Conservation (phyloP, 2,329 filamentous ascomycete genomes). For the Teratosphaeriaceae sp. region DNA sequence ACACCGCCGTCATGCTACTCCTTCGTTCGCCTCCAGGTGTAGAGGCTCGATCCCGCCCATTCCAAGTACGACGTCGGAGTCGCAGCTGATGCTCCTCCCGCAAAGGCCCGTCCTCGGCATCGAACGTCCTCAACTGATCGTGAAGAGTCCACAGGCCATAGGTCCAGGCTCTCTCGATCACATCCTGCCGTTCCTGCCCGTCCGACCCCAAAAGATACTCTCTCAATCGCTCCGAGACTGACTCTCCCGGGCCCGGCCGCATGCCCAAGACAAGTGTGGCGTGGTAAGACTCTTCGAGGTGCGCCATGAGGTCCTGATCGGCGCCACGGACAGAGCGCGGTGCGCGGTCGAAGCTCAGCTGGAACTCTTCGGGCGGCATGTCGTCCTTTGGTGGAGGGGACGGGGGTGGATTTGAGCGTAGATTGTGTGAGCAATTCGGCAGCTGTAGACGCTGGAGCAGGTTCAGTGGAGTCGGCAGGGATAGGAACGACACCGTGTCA, state of each 20-base stretch:
- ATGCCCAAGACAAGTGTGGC: not conserved
- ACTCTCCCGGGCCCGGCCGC: not conserved
- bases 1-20: no score
- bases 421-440: not conserved
- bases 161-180: not conserved
- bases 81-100: not conserved
- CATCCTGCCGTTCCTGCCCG: not conserved
- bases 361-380: conserved; percentile 3
- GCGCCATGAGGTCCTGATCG: not conserved
- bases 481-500: not conserved
- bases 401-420: not conserved
- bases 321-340: not conserved
- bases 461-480: not conserved
- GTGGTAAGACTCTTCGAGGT: not conserved
- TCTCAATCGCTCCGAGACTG: not conserved
- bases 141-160: not conserved
- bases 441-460: not conserved
- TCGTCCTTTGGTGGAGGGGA: not conserved
- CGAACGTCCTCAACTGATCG: not conserved
- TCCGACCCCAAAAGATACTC: not conserved
- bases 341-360: not conserved
- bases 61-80: not conserved
- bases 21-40: not conserved
- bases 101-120: not conserved
- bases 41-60: not conserved